phyloP scores from a whole-genome alignment of 2,329 filamentous ascomycete species.

The Botrytis deweyae region DNA sequence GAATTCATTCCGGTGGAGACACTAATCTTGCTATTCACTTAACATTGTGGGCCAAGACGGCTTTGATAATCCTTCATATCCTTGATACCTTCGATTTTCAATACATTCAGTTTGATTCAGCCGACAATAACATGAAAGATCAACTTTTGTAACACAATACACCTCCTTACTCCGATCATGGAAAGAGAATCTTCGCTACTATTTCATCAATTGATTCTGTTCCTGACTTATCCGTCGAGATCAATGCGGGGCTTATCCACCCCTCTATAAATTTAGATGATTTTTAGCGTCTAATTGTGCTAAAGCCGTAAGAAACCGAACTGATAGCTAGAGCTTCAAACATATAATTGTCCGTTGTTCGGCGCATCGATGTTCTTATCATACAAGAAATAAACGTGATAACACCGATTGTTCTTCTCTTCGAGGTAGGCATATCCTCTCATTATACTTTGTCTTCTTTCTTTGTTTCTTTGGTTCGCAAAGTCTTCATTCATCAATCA shows the following conservation, averaged over 20 bases:
- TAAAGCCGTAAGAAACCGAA: constrained; percentile 12
- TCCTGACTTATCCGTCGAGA: constrained; percentile 16
- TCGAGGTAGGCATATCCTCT: constrained; percentile 15
- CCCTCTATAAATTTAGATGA: not conserved
- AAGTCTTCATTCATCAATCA: not conserved
- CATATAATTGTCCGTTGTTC: constrained; percentile 6
- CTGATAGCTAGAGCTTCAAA: not conserved
- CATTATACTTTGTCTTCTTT: not conserved
- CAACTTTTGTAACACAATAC: not conserved
- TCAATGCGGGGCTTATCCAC: not conserved
- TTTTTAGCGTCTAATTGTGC: not conserved
- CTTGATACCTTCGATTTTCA: not conserved
- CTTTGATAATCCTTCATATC: not conserved
- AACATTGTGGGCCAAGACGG: not conserved
- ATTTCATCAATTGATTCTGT: not conserved
- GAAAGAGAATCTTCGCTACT: not conserved
- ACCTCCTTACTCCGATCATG: constrained; percentile 2
- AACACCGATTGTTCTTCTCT: not conserved
- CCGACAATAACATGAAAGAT: not conserved
- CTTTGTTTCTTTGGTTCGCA: constrained; percentile 10
- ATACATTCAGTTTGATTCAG: not conserved
- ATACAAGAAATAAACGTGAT: not conserved
- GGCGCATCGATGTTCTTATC: not conserved
- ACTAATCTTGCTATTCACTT: not conserved
- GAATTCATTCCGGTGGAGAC: not conserved